Conservation (phyloP, 2,329 filamentous ascomycete genomes). For the Hypoxylon rubiginosum region DNA sequence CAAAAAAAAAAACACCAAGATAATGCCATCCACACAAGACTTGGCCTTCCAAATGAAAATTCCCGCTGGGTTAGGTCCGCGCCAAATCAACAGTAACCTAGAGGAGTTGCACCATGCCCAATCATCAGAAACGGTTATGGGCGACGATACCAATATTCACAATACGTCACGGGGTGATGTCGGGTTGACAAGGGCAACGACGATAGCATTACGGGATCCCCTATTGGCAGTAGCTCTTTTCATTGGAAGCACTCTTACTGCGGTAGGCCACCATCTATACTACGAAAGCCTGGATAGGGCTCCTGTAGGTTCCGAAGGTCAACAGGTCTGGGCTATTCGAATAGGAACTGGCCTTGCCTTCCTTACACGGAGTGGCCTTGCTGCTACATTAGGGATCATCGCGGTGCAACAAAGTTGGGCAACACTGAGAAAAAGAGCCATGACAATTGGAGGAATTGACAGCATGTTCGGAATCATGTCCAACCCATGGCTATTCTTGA, state of each 20-base stretch:
- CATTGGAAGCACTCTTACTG: constrained; percentile 9
- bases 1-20: neutral
- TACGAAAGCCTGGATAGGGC: constrained; percentile 13
- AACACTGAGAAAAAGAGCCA: constrained; percentile 16
- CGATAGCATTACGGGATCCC: constrained; percentile 10
- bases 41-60: neutral
- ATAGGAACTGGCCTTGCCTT: constrained; percentile 25
- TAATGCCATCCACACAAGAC: neutral
- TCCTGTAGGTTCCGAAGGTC: constrained; percentile 4
- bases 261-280: constrained; percentile 18
- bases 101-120: neutral
- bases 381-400: constrained; percentile 19
- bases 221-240: constrained; percentile 10
- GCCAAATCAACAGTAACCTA: neutral
- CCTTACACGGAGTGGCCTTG: constrained; percentile 13
- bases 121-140: neutral
- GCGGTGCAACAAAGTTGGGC: constrained; percentile 25
- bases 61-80: neutral
- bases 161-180: no score
- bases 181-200: neutral
- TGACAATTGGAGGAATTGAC: constrained; percentile 23
- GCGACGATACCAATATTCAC: neutral
- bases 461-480: constrained; percentile 26
- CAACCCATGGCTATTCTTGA: constrained; percentile 26
- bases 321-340: constrained; percentile 27